Percentiles rank a stretch among this genome's conserved stretches.
These are phyloP conservation scores for Collybia sordida DNA, from an alignment of 768 basidiomycete species.

Conservation along the genomic window DNA sequence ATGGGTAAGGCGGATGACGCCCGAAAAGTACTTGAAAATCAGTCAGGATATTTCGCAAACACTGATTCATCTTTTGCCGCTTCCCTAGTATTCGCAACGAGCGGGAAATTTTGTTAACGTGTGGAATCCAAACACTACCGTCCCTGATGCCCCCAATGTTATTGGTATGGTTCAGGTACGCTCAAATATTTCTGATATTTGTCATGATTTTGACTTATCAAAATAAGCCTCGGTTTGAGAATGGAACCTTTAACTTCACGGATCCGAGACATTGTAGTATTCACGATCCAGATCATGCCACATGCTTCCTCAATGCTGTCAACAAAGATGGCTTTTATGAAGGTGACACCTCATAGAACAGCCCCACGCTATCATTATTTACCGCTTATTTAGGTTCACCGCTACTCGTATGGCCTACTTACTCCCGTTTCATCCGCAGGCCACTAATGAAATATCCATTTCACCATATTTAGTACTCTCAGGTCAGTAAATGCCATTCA, in stretches of 20 bases:
- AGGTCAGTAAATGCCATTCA: conserved; percentile 32
- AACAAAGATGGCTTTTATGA: conserved; percentile 67
- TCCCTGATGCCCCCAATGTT: conserved; percentile 46
- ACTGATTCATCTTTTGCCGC: background rate
- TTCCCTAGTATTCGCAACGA: conserved; percentile 46
- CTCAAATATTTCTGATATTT: background rate
- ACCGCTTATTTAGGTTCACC: conserved; percentile 33
- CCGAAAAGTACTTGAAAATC: conserved; percentile 39
- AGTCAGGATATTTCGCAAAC: background rate
- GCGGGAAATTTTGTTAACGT: conserved; percentile 58
- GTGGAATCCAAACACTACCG: conserved; percentile 57
- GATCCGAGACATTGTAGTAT: conserved; percentile 69
- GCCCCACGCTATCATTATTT: background rate
- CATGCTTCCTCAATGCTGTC: conserved; percentile 58
- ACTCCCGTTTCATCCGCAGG: background rate
- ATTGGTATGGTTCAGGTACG: conserved; percentile 54
- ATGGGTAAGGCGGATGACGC: conserved; percentile 50
- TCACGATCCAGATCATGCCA: conserved; percentile 55
- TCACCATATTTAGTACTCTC: conserved; percentile 41
- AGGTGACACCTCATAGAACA: conserved; percentile 16
- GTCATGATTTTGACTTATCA: background rate
- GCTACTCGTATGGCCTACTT: conserved; percentile 39
- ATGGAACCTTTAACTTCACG: conserved; percentile 62
- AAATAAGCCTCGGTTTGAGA: conserved; percentile 43
- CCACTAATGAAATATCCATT: background rate